Base-by-base conservation (phyloP, 2,329 filamentous ascomycete genomes). In the Colletotrichum orbiculare region DNA sequence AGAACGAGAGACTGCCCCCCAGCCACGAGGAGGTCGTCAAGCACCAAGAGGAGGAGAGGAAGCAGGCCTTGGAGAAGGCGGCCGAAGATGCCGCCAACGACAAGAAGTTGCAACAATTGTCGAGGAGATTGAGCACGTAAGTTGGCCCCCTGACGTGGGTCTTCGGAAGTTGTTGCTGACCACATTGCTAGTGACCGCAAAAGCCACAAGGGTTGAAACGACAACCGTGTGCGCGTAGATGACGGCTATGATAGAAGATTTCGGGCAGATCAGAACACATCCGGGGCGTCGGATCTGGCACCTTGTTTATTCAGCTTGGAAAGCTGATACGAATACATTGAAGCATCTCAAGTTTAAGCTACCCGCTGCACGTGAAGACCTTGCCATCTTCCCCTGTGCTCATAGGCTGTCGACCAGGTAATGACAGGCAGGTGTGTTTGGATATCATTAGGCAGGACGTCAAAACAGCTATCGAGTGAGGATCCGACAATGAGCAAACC, bases 71-170 rank as follows among this genome's bases (percentile, higher is more conserved):
- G 69, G 91, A 96, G 81, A 89, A 94, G 75, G 96, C 96, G 3
- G 89, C 89, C 46, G 87, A 91, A 66, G 94, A 97, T 70, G 96
- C 96, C 17, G 94, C 97, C 70, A 97, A 97, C 75, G 96, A 98
- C 74, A 89, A 89, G 75, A 92, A 92, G 73, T 79, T 99, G 73
- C 92, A 95, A 72, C 90, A 91, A 68, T 88, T 99, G 66, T 96
- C 94, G 34, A 87, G 96, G 79, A 89, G 95, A 77, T 91, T 99
- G 73, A 97, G 94, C 91, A 97, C 96, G 96, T 98, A 82, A 92
- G 92, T 84, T 1, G 25, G 25, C 25, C 25, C 25, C 6, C n/a
- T 4, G 11, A 9, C 59, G 12, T 17, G 11, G 6, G 9, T 17
- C 2, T 17, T 53, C 38, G 34, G 2, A 42, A 45, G 35, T 46